phyloP scores from a whole-genome alignment of 2,329 filamentous ascomycete species.

The Aspergillus brasiliensis region DNA sequence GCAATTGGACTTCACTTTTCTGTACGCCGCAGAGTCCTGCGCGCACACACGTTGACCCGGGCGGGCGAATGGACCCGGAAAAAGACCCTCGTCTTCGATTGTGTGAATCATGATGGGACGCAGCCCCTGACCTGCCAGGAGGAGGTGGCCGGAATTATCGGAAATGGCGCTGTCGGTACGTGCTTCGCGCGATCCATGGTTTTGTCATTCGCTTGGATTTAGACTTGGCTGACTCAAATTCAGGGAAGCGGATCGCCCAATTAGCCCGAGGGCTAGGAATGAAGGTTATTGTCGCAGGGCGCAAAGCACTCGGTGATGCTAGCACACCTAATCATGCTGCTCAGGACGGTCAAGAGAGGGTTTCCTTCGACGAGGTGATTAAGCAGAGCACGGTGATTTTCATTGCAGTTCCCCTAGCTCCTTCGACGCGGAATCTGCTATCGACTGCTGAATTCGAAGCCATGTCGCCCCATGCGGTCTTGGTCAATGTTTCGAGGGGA shows the following conservation, averaged over 20 bases:
- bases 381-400: constrained; percentile 34
- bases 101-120: constrained; percentile 26
- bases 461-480: constrained; percentile 49
- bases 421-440: constrained; percentile 39
- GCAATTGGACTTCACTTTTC: constrained; percentile 55
- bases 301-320: constrained; percentile 38
- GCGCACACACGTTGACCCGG: constrained; percentile 38
- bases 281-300: constrained; percentile 52
- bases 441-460: constrained; percentile 43
- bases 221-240: constrained; percentile 1
- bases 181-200: neutral
- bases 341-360: constrained; percentile 16
- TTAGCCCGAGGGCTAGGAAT: constrained; percentile 52
- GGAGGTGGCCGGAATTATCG: constrained; percentile 53
- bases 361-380: constrained; percentile 34
- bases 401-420: constrained; percentile 32
- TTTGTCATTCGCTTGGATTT: neutral
- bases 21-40: constrained; percentile 44
- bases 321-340: neutral
- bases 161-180: constrained; percentile 52
- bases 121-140: constrained; percentile 51
- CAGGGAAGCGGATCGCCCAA: constrained; percentile 46
- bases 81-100: constrained; percentile 38
- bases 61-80: constrained; percentile 45
- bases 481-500: constrained; percentile 55